Conservation (phyloP, 768 basidiomycete genomes). For the Lanmaoa rubissima region DNA sequence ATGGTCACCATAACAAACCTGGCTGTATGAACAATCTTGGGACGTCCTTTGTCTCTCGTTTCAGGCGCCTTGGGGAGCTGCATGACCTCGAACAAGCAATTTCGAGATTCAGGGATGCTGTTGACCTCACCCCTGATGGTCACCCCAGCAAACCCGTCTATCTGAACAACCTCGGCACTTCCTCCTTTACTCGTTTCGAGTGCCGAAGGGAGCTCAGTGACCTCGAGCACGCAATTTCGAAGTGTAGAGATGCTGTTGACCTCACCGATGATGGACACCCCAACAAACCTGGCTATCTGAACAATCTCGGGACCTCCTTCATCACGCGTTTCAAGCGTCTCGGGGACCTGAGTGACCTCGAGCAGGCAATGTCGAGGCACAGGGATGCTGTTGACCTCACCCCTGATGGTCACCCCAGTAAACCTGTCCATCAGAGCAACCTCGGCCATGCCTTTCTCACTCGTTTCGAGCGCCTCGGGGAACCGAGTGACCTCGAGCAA, state of each 20-base stretch:
- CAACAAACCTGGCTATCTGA: neutral
- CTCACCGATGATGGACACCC: neutral
- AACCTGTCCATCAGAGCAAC: neutral
- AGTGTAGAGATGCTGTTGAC: neutral
- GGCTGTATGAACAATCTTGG: no score
- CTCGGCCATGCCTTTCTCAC: neutral
- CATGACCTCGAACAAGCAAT: slow-evolving; percentile 1
- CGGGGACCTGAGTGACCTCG: neutral
- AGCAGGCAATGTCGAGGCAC: neutral
- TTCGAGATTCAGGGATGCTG: neutral
- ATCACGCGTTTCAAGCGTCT: neutral
- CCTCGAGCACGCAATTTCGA: neutral
- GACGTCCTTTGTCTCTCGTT: neutral
- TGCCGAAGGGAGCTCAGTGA: neutral
- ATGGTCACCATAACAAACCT: neutral
- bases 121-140: neutral
- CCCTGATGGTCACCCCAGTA: neutral
- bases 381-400: neutral
- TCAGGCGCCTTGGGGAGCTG: neutral
- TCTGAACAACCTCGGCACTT: neutral
- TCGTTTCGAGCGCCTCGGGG: neutral
- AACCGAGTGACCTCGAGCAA: neutral
- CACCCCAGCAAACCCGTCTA: neutral
- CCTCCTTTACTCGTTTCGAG: neutral
- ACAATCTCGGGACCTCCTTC: neutral